Percentiles rank a stretch among this genome's conserved stretches.
phyloP scores from a whole-genome alignment of 2,329 filamentous ascomycete species.

The Colletotrichum sp. region DNA sequence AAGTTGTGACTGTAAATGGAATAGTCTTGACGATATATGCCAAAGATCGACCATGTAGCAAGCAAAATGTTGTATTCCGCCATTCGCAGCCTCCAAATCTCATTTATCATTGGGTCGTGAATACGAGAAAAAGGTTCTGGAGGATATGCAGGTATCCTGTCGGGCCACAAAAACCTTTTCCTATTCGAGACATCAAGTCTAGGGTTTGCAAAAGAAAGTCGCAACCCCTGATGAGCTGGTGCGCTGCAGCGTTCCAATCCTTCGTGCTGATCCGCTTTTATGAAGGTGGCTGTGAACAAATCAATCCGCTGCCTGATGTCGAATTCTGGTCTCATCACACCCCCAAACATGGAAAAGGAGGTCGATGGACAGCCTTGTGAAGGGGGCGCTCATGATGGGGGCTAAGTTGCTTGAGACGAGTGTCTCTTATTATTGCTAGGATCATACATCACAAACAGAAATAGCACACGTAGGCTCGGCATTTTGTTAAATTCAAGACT shows the following conservation, averaged over 20 bases:
- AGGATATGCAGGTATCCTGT: neutral
- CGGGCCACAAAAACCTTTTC: neutral
- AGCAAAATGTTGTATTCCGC: neutral
- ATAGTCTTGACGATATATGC: neutral
- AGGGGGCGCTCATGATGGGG: neutral
- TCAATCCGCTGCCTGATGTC: neutral
- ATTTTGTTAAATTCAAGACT: neutral
- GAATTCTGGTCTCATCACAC: neutral
- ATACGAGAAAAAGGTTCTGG: neutral
- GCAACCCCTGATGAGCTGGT: neutral
- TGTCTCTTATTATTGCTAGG: neutral
- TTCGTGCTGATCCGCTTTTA: neutral
- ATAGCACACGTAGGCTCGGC: neutral
- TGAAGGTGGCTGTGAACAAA: neutral
- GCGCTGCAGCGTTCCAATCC: neutral
- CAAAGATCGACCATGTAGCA: neutral
- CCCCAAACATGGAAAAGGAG: neutral
- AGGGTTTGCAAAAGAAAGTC: neutral
- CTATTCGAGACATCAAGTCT: neutral
- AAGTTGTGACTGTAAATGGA: neutral
- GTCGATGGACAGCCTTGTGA: neutral
- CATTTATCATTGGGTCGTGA: neutral
- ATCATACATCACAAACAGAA: neutral
- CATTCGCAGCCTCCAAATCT: neutral
- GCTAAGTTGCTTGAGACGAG: neutral